These are phyloP conservation scores for Sclerotinia sclerotiorum DNA, from an alignment of 2,329 filamentous ascomycete genomes.

Conservation along the genomic window DNA sequence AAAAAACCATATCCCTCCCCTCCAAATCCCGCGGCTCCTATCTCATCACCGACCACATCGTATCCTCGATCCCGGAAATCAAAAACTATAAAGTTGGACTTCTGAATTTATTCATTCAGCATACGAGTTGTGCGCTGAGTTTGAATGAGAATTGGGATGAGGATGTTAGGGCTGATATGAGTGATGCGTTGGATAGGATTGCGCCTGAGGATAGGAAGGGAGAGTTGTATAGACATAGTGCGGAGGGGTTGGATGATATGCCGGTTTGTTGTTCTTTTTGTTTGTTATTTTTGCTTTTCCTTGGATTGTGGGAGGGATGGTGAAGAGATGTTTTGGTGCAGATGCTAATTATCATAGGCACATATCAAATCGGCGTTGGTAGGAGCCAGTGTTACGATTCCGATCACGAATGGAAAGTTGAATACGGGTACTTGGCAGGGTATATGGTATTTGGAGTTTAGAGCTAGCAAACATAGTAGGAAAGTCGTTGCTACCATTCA, in stretches of 20 bases:
- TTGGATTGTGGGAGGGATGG: no score
- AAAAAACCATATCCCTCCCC: conserved; percentile 82
- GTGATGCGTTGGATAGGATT: conserved; percentile 85
- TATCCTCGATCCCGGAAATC: conserved; percentile 74
- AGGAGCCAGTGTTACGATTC: conserved; percentile 85
- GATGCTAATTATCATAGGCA: conserved; percentile 51
- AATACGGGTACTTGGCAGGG: conserved; percentile 75
- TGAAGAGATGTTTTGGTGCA: background rate
- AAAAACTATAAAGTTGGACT: conserved; percentile 79
- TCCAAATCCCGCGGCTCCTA: conserved; percentile 78
- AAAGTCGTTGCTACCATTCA: conserved; percentile 92
- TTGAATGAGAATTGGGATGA: conserved; percentile 89
- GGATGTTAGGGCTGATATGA: conserved; percentile 88
- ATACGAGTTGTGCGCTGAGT: conserved; percentile 86
- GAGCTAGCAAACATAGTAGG: conserved; percentile 71
- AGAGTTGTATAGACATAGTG: conserved; percentile 79
- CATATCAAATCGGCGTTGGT: conserved; percentile 91
- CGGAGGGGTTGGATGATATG: conserved; percentile 92
- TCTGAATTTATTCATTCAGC: conserved; percentile 89
- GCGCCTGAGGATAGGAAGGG: conserved; percentile 78
- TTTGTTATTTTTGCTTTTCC: background rate
- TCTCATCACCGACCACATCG: conserved; percentile 78
- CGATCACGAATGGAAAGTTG: conserved; percentile 82
- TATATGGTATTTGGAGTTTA: conserved; percentile 94
- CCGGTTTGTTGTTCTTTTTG: conserved; percentile 55